Evolutionary conservation across 345 rosid species (phyloP).

Genomic region (Aethionema arabicum): DNA sequence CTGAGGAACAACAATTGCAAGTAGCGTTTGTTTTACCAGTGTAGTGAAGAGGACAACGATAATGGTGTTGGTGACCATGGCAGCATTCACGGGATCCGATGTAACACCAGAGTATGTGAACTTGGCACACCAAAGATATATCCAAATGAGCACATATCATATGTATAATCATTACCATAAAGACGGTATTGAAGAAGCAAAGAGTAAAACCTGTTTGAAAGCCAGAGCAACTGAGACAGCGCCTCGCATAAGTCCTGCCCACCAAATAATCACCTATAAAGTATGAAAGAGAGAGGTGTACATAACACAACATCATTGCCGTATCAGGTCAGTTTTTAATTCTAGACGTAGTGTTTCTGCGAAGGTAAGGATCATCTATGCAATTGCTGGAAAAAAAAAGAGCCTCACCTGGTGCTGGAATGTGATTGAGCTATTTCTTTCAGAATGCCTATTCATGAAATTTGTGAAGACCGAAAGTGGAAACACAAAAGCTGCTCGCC

Average conservation of each 20-base stretch:
- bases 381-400: neutral
- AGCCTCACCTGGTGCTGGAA: constrained; percentile 64
- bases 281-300: constrained; percentile 20
- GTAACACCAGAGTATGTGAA: constrained; percentile 79
- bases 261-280: constrained; percentile 79
- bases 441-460: constrained; percentile 49
- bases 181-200: neutral
- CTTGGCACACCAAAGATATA: constrained; percentile 40
- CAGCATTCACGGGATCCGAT: constrained; percentile 58
- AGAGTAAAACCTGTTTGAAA: constrained; percentile 69
- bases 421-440: constrained; percentile 48
- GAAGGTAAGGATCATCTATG: neutral
- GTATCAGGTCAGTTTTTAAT: neutral
- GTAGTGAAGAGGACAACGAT: constrained; percentile 73
- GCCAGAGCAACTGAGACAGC: constrained; percentile 93
- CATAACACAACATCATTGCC: neutral
- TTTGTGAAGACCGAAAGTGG: constrained; percentile 71
- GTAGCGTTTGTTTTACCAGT: constrained; percentile 44
- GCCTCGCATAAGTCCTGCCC: constrained; percentile 96
- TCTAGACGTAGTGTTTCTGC: neutral
- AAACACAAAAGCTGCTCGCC: constrained; percentile 85
- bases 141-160: constrained; percentile 15
- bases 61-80: constrained; percentile 68
- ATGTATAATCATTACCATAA: neutral
- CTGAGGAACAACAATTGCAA: neutral